A percentile compares a stretch with the other conserved stretches of the same genome.
These are phyloP conservation scores for Tephrocybe sp. DNA, from an alignment of 768 basidiomycete species.

Conservation along the genomic window DNA sequence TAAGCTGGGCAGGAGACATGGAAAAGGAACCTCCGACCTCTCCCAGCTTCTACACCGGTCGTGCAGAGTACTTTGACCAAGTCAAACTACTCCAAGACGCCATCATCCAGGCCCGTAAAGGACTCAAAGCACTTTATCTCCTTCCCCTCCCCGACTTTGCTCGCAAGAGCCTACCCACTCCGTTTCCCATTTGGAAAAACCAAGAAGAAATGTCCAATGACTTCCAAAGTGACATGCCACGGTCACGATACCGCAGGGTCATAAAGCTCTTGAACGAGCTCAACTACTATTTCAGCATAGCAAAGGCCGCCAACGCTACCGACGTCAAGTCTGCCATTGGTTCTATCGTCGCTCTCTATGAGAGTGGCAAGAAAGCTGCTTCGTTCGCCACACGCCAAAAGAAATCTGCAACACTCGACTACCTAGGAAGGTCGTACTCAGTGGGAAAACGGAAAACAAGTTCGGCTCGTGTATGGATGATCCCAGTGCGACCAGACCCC, in stretches of 20 bases:
- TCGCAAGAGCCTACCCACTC: constrained; percentile 51
- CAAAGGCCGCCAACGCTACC: constrained; percentile 53
- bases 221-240: constrained; percentile 60
- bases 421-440: constrained; percentile 81
- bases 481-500: constrained; percentile 46
- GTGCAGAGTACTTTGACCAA: constrained; percentile 71
- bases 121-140: constrained; percentile 64
- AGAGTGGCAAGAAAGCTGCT: constrained; percentile 58
- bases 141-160: constrained; percentile 78
- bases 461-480: constrained; percentile 90
- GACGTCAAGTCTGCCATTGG: constrained; percentile 50
- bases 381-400: constrained; percentile 47
- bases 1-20: constrained; percentile 13
- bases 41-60: constrained; percentile 82
- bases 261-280: constrained; percentile 62
- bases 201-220: constrained; percentile 54
- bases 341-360: constrained; percentile 58
- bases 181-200: constrained; percentile 68
- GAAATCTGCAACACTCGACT: constrained; percentile 63
- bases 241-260: constrained; percentile 67
- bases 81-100: constrained; percentile 65
- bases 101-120: constrained; percentile 50
- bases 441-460: constrained; percentile 88
- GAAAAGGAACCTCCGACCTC: constrained; percentile 49
- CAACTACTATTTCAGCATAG: constrained; percentile 58